Evolutionary conservation across 192 early-diverging fungal species (phyloP).

Genomic region (Podila clonocystis): DNA sequence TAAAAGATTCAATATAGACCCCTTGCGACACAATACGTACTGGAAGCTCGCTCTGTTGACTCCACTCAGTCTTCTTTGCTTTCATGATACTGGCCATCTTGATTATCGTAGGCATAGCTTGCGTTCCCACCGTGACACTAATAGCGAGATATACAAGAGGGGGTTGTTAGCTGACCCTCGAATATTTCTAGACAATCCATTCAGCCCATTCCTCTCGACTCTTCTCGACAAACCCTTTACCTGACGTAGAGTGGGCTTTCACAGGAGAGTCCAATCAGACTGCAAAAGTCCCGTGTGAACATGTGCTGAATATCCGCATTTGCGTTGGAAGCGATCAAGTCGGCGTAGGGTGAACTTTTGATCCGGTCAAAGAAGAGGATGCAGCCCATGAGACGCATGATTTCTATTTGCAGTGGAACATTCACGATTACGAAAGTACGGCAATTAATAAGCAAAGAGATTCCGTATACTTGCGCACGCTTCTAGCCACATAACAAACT

Average conservation of each 20-base stretch:
- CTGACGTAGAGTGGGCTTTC: conserved; percentile 80
- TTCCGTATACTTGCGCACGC: too few species aligned
- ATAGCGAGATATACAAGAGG: background rate
- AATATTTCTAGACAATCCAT: conserved; percentile 35
- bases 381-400: conserved; percentile 57
- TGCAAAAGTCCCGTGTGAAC: conserved; percentile 86
- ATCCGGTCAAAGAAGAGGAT: conserved; percentile 41
- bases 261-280: conserved; percentile 73
- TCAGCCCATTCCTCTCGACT: conserved; percentile 26
- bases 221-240: conserved; percentile 10
- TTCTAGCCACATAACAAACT: too few species aligned
- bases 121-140: conserved; percentile 81
- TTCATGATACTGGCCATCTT: conserved; percentile 93
- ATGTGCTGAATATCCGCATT: conserved; percentile 67
- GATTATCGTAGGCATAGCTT: conserved; percentile 90
- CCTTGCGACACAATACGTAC: conserved; percentile 41
- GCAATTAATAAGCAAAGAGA: too few species aligned
- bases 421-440: too few species aligned
- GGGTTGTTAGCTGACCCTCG: background rate
- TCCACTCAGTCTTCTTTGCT: conserved; percentile 89
- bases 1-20: background rate
- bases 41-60: conserved; percentile 89
- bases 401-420: conserved; percentile 41
- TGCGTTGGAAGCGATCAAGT: conserved; percentile 49
- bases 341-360: conserved; percentile 55